These are phyloP conservation scores for Dichomitus squalens DNA, from an alignment of 1,284 basidiomycete genomes.

Conservation along the genomic window DNA sequence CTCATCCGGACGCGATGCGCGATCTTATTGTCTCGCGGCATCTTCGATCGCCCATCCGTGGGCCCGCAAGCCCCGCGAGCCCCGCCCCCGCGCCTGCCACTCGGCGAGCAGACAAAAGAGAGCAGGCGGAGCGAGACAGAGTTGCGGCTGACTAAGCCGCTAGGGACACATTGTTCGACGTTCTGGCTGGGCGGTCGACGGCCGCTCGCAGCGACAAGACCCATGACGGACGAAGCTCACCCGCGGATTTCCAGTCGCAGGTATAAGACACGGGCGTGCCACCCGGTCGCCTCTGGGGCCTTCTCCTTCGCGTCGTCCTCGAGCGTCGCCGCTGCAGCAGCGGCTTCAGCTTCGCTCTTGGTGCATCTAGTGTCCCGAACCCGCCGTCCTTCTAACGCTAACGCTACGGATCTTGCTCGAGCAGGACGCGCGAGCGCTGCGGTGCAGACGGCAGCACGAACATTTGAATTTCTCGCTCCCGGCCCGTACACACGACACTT, in stretches of 20 bases:
- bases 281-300: neutral
- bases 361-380: neutral
- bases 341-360: neutral
- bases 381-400: neutral
- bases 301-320: neutral
- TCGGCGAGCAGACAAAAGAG: conserved; percentile 34
- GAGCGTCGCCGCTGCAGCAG: neutral
- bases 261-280: conserved; percentile 6
- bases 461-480: neutral
- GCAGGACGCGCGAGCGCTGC: neutral
- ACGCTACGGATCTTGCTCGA: neutral
- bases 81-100: neutral
- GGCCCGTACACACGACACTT: no score
- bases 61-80: conserved; percentile 10
- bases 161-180: conserved; percentile 15
- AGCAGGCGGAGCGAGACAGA: conserved; percentile 20
- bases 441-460: neutral
- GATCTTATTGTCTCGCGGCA: conserved; percentile 33
- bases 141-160: conserved; percentile 32
- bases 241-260: neutral
- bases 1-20: conserved; percentile 20
- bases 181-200: conserved; percentile 9
- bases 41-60: conserved; percentile 29
- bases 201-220: conserved; percentile 9
- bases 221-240: neutral